Evolutionary conservation across 768 basidiomycete genomes (phyloP).

Genomic region (Tylopilus felleus): DNA sequence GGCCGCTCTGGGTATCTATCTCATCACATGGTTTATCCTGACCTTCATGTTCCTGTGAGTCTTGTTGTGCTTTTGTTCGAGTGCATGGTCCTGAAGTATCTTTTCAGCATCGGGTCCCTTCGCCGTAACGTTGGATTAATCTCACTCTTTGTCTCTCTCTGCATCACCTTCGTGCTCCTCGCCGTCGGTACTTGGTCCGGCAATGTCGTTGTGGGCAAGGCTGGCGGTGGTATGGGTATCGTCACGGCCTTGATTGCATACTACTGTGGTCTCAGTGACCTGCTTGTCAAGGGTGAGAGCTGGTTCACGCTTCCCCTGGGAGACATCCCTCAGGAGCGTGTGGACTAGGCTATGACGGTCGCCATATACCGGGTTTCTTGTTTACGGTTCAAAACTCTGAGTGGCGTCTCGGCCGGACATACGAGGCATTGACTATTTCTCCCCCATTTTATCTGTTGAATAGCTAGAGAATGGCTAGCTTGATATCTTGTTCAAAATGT

Average conservation of each 20-base stretch:
- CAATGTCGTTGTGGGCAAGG: conserved; percentile 26
- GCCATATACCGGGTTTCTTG: neutral
- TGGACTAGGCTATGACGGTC: neutral
- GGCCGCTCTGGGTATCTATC: conserved; percentile 70
- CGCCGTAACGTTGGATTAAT: conserved; percentile 49
- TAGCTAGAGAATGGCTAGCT: neutral
- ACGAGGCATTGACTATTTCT: conserved; percentile 5
- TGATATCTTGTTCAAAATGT: neutral
- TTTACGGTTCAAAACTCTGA: neutral
- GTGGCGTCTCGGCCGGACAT: neutral
- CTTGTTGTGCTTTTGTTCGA: neutral
- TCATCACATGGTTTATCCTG: conserved; percentile 70
- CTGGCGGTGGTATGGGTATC: conserved; percentile 45
- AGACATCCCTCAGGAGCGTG: conserved; percentile 8
- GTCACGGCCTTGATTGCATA: conserved; percentile 46
- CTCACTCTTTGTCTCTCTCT: conserved; percentile 51
- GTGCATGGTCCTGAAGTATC: neutral
- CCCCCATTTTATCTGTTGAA: conserved; percentile 2
- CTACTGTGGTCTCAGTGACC: conserved; percentile 42
- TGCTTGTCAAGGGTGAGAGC: conserved; percentile 37
- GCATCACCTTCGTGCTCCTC: conserved; percentile 50
- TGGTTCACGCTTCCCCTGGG: conserved; percentile 44
- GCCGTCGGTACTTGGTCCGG: conserved; percentile 37
- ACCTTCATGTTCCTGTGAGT: conserved; percentile 67
- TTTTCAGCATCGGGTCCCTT: conserved; percentile 43